Percentiles rank a stretch among this genome's conserved stretches.
Evolutionary conservation across 2,329 filamentous ascomycete genomes (phyloP).

Genomic region (Aspergillus puulaauensis): DNA sequence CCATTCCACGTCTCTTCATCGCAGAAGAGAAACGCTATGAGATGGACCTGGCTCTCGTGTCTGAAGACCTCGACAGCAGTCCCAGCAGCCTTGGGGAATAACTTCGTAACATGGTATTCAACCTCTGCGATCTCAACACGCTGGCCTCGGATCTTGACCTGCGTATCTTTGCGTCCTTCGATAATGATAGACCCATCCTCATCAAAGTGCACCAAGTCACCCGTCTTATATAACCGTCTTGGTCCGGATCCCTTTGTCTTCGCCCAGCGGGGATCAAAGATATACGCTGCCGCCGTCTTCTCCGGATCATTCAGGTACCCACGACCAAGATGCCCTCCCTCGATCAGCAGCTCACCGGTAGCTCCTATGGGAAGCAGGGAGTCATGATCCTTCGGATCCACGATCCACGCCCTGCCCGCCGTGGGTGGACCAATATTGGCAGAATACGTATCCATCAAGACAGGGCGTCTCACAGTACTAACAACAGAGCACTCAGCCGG

Average conservation of each 20-base stretch:
- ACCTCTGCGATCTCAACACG: background rate
- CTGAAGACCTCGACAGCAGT: background rate
- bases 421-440: background rate
- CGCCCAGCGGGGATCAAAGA: background rate
- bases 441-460: too few relatives aligned
- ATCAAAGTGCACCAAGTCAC: background rate
- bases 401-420: background rate
- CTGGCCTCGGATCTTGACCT: slow-evolving; percentile 4
- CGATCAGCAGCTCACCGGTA: background rate
- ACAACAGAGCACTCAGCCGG: background rate
- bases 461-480: background rate
- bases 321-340: background rate
- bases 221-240: background rate
- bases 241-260: too few relatives aligned
- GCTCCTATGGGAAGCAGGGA: background rate
- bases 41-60: background rate
- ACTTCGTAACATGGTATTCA: background rate
- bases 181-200: background rate
- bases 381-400: background rate
- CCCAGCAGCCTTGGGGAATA: background rate
- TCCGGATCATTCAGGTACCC: background rate
- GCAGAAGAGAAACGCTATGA: background rate
- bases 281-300: background rate
- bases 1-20: background rate
- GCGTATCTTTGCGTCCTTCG: slow-evolving; percentile 5